Base-by-base conservation (phyloP, 345 rosid species). In the Populus deltoides region DNA sequence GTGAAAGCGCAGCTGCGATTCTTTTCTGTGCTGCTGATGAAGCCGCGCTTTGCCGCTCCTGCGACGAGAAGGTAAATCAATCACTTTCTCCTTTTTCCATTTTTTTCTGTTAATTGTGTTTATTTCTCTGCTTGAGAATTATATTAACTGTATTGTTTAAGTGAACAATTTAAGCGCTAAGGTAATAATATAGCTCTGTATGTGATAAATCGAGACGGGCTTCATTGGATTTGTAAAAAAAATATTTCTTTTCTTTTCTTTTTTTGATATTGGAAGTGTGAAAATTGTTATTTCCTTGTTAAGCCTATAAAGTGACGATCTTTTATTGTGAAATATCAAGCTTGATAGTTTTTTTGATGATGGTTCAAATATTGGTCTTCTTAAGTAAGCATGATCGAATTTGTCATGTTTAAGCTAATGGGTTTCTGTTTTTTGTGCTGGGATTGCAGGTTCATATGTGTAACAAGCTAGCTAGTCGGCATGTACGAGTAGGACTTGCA, bases 1-100 rank as follows among this genome's bases (percentile, higher is more conserved):
- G 95, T 71, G 95, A 91, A 72, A 88, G 87, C 81, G 93, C 95
- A 10, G 95, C 94, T 51, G 97, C 95, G 18, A 90, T 90, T 63
- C 85, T 93, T 31, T 93, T 93, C 85, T 93, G 97, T 79, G 97
- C 97, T 51, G 94, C 94, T 74, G 95, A 93, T 61, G 97, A 91
- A 85, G 97, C 97, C 70, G 89, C 97, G 35, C 96, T 91, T 27
- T 93, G 97, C 85, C 89, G 89, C 77, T 61, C 96, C 71, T 93
- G 97, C 75, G 96, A 91, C 79, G 93, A 93, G 63, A 90, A 91
- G 86, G 97, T 84, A 67, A 17, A 24, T 10, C 38, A 31, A 36
- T 29, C 68, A 53, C 45, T 41, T 13, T 27, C 8, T 35, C 1
- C 57, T 33, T 7, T 57, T n/a, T 49, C 25, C 18, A 1, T 16